Base-by-base conservation (phyloP, 805 yeast species). In the Kuraishia ogatae region DNA sequence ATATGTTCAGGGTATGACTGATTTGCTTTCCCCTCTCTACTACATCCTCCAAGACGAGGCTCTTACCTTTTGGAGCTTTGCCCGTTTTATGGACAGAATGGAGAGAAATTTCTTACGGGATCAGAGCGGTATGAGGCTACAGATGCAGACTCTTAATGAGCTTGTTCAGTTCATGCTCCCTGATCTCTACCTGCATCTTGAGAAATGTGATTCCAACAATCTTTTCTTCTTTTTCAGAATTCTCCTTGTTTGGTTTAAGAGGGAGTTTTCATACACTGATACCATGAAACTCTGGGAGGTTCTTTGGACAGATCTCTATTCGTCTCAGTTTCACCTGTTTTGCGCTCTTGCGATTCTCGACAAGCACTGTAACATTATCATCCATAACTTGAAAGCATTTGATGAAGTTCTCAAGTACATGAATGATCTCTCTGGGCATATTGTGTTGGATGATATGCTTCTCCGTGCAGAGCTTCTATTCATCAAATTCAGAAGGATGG, bases 1-100 rank as follows among this genome's bases (percentile, higher is more conserved):
- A 0, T 94, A 94, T 64, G 97, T 94, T 20, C 99, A 94, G 71
- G 99, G 99, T 1, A 94, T 94, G 99, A 83, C 94, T 10, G 99
- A 94, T 68, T 73, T 94, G 53, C 72, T 94, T 43, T 87, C 97
- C 0, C 97, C 97, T 0, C 70, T 94, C 2, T 94, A 90, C 66
- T 81, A 78, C 54, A 70, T 75, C 10, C 59, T 76, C 8, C 78
- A 79, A 60, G 96, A 92, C 66, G 97, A 92, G 61, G 73, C 85
- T 0, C 63, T 90, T 23, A 76, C 97, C 5, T 94, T 94, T 67
- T 90, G 97, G 96, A 85, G 91, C 8, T 93, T 94, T 72, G 77
- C 81, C 2, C 81, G 83, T 47, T 89, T 89, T 61, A 93, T 94
- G 98, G 90, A 89, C 53, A 75, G 94, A 55, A 91, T 93, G 97